These are phyloP conservation scores for Chiua virens DNA, from an alignment of 768 basidiomycete species.

Conservation along the genomic window DNA sequence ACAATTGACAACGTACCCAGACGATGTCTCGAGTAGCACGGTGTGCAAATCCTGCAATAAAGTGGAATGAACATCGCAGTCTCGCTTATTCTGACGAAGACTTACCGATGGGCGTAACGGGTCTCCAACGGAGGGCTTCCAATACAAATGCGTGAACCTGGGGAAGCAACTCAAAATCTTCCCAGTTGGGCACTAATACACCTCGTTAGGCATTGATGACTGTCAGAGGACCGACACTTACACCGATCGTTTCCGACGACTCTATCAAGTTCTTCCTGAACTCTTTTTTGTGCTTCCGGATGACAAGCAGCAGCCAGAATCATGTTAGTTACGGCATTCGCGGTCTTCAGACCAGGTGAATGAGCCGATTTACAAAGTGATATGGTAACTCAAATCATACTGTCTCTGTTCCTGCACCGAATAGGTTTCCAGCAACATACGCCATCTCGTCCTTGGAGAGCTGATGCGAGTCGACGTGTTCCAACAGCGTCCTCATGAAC, in stretches of 20 bases:
- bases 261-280: slow-evolving; percentile 53
- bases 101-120: no score
- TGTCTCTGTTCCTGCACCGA: slow-evolving; percentile 59
- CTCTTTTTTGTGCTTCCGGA: slow-evolving; percentile 46
- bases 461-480: slow-evolving; percentile 44
- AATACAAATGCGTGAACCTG: slow-evolving; percentile 36
- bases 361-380: neutral
- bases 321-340: slow-evolving; percentile 48
- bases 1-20: slow-evolving; percentile 41
- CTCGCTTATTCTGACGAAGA: neutral
- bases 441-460: slow-evolving; percentile 53
- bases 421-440: slow-evolving; percentile 58
- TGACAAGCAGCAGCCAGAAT: slow-evolving; percentile 54
- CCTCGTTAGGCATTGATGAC: neutral
- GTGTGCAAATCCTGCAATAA: slow-evolving; percentile 47
- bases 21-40: slow-evolving; percentile 60
- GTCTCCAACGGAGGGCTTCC: slow-evolving; percentile 39
- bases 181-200: slow-evolving; percentile 34
- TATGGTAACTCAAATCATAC: slow-evolving; percentile 9
- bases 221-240: neutral
- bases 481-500: slow-evolving; percentile 53
- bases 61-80: neutral
- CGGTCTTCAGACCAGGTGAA: slow-evolving; percentile 30
- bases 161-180: slow-evolving; percentile 32
- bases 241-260: slow-evolving; percentile 43